Percentiles rank a stretch among this genome's conserved stretches.
phyloP scores from a whole-genome alignment of 2,329 filamentous ascomycete genomes.

The Xylaria arbuscula region DNA sequence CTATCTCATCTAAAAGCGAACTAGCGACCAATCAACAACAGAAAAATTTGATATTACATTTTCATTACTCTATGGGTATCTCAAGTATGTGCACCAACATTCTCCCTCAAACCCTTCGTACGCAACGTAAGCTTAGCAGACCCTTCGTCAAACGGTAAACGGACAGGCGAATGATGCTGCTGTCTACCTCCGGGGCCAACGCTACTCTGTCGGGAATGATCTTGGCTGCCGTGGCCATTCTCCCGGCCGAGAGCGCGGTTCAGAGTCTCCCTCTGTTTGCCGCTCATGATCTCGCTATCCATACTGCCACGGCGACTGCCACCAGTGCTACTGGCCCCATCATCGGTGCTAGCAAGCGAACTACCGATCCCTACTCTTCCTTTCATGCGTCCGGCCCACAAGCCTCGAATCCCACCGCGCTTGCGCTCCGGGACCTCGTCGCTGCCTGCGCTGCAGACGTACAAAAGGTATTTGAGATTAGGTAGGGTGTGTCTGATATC shows the following conservation, averaged over 20 bases:
- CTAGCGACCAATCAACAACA: neutral
- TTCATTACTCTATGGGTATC: conserved; percentile 35
- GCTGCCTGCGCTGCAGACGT: conserved; percentile 84
- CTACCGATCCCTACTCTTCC: conserved; percentile 47
- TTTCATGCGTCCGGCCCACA: conserved; percentile 63
- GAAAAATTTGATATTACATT: conserved; percentile 3
- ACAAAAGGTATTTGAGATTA: conserved; percentile 92
- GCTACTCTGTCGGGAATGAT: conserved; percentile 33
- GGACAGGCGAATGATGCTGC: conserved; percentile 40
- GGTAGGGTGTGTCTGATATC: conserved; percentile 93
- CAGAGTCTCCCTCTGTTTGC: conserved; percentile 57
- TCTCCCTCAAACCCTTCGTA: conserved; percentile 67
- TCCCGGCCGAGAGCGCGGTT: conserved; percentile 51
- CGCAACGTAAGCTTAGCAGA: conserved; percentile 61
- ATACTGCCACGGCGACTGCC: conserved; percentile 50
- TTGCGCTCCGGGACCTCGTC: conserved; percentile 71
- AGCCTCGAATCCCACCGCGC: conserved; percentile 68
- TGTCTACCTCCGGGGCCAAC: conserved; percentile 18
- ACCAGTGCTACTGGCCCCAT: conserved; percentile 54
- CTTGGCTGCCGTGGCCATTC: conserved; percentile 20
- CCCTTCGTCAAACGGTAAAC: conserved; percentile 61
- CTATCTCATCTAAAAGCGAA: neutral
- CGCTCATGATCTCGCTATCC: conserved; percentile 48
- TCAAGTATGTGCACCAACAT: conserved; percentile 51
- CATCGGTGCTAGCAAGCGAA: conserved; percentile 45